Evolutionary conservation across 768 basidiomycete species (phyloP).

Genomic region (Lanmaoa rubissima): DNA sequence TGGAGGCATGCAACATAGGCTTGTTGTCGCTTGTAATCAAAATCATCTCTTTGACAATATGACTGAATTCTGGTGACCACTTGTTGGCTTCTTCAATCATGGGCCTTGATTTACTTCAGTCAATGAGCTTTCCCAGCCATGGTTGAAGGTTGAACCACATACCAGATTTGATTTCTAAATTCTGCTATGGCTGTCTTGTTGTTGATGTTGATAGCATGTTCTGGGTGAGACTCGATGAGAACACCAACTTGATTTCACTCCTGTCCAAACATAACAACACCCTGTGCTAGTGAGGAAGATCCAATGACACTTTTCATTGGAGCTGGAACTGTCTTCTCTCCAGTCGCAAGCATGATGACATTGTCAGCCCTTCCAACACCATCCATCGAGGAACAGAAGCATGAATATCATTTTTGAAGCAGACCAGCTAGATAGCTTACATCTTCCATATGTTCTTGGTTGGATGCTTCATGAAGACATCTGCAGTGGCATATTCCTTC

Average conservation of each 20-base stretch:
- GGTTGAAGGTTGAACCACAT: background rate
- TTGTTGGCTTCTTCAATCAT: conserved; percentile 45
- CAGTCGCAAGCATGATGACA: conserved; percentile 31
- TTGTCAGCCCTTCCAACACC: conserved; percentile 36
- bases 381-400: background rate
- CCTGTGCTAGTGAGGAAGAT: conserved; percentile 20
- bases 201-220: conserved; percentile 16
- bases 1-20: conserved; percentile 44
- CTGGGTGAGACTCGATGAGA: conserved; percentile 28
- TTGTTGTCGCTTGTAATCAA: conserved; percentile 40
- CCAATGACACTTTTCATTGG: conserved; percentile 29
- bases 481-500: conserved; percentile 42
- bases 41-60: conserved; percentile 55
- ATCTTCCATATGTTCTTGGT: conserved; percentile 40
- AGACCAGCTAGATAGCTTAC: background rate
- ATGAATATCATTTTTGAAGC: background rate
- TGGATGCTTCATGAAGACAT: conserved; percentile 45
- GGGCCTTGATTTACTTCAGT: conserved; percentile 27
- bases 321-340: conserved; percentile 25
- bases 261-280: conserved; percentile 34
- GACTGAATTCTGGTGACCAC: conserved; percentile 40
- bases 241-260: conserved; percentile 33
- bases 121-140: background rate
- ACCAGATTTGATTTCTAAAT: conserved; percentile 35
- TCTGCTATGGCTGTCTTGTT: conserved; percentile 25